Evolutionary conservation across 371 early-diverging fungal species (phyloP).

Genomic region (Mucor indicus): DNA sequence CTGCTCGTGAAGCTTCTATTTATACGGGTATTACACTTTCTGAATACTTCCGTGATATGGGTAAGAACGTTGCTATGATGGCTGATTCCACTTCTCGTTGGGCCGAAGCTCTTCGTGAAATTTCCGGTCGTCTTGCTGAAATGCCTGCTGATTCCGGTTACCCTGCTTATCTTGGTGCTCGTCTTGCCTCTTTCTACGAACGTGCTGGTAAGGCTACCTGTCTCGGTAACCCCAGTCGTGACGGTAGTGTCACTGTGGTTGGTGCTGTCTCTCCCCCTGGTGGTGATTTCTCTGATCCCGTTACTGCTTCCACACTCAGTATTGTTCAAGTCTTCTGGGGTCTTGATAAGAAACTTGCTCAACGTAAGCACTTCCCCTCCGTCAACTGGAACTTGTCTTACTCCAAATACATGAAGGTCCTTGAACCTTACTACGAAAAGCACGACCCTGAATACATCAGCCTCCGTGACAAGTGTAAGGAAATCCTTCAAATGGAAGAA

Average conservation of each 20-base stretch:
- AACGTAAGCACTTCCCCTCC: conserved; percentile 99
- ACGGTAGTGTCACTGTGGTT: conserved; percentile 98
- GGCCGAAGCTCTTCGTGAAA: conserved; percentile 99
- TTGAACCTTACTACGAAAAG: conserved; percentile 95
- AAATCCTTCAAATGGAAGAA: conserved; percentile 99
- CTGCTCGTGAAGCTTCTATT: conserved; percentile 99
- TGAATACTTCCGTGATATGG: conserved; percentile 99
- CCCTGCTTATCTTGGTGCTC: conserved; percentile 99
- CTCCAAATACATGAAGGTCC: conserved; percentile 98
- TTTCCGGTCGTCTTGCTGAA: conserved; percentile 99
- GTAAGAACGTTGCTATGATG: conserved; percentile 99
- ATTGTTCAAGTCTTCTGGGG: conserved; percentile 99
- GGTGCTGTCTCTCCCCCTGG: conserved; percentile 99
- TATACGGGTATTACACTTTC: conserved; percentile 99
- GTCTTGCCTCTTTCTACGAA: conserved; percentile 99
- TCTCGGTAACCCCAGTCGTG: conserved; percentile 93
- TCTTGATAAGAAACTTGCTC: conserved; percentile 99
- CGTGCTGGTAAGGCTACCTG: conserved; percentile 98
- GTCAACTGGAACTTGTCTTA: conserved; percentile 99
- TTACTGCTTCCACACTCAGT: conserved; percentile 98
- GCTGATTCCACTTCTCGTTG: conserved; percentile 99
- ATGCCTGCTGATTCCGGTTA: conserved; percentile 99
- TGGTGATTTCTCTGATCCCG: conserved; percentile 99
- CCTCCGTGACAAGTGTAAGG: conserved; percentile 93
- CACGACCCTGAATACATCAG: conserved; percentile 92